Base-by-base conservation (phyloP, 805 yeast genomes). In the Metahyphopichia silvanorum region DNA sequence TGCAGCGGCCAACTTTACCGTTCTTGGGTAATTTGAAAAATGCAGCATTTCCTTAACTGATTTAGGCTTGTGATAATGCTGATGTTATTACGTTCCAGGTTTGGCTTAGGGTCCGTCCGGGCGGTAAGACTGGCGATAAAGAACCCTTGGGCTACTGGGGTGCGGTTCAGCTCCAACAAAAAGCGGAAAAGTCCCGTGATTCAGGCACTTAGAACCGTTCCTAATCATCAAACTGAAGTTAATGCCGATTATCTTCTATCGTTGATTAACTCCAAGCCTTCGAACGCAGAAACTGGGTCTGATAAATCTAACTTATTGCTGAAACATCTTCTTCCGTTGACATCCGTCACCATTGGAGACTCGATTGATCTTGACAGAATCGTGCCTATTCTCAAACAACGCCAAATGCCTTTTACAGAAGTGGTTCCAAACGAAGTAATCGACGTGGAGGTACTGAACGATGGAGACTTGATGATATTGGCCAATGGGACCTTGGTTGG, bases 401-500 rank as follows among this genome's bases (percentile, higher is more conserved):
- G 10, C 9, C 4, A 19, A 11, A 21, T 14, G 8, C 26, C 16
- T 7, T 16, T 4, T 13, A 21, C 25, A 21, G 28, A 40, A 2
- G 51, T 82, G n/a, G 69, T 82, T 2, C 82, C 84, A 1, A 78
- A 77, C 23, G 93, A 85, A 50, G 86, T 85, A 10, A 66, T 84
- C 0, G 74, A 76, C 37, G 72, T 79, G 33, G 63, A 62, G 19
- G 66, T 55, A 32, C n/a, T n/a, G n/a, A 12, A 40, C 4, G 49
- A 41, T 8, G 43, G 48, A 8, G 89, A 86, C 43, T 64, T 87
- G 2, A 70, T 88, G 60, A 65, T 88, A 1, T 61, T 89, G 26
- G 72, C 79, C 4, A 80, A 82, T 44, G 97, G 96, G 3, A 76
- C 95, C 0, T 61, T 88, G 9, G 86, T 86, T 10, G 84, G 86